Base-by-base conservation (phyloP, 2,329 filamentous ascomycete species). In the Talaromyces atroroseus region DNA sequence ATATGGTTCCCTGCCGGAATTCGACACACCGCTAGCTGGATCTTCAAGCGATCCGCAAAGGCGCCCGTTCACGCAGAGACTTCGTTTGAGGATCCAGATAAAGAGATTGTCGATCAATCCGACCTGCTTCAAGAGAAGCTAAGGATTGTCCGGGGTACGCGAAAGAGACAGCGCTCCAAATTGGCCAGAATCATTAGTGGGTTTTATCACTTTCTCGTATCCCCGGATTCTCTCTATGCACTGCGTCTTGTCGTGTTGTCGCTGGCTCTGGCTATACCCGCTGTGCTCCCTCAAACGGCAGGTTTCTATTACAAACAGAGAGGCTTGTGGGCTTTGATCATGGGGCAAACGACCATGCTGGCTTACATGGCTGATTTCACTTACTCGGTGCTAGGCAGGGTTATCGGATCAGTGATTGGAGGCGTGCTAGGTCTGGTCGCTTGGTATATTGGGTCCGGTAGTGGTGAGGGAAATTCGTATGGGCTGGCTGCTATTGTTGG, bases 251-350 rank as follows among this genome's bases (percentile, higher is more conserved):
- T 80, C 0, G 59, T 74, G 6, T 74, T 78, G 0, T 80, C 78
- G 0, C 65, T 81, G 11, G 77, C 73, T 0, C 65, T 72, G 0
- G 64, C 67, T 0, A 73, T 81, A 4, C 75, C 78, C 0, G 71
- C 74, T 0, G 68, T 70, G 0, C 66, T 81, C 3, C 74, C 76
- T 0, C 62, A 65, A 24, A 72, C 71, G 1, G 73, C 78, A 0
- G 78, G 76, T 1, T 81, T 82, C 61, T 80, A 74, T 59, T 81
- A 79, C 50, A 72, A 78, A 2, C 73, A 81, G 56, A 80, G 79
- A 61, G 78, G 79, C 0, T 66, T 82, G 0, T 82, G 79, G 79
- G 77, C 69, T 0, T 64, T 81, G 8, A 80, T 82, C 44, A 81
- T 78, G 65, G 78, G 72, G 0, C 79, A 81, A 60, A 78, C 76